Base-by-base conservation (phyloP, 768 basidiomycete genomes). In the Hydnum rufescens region DNA sequence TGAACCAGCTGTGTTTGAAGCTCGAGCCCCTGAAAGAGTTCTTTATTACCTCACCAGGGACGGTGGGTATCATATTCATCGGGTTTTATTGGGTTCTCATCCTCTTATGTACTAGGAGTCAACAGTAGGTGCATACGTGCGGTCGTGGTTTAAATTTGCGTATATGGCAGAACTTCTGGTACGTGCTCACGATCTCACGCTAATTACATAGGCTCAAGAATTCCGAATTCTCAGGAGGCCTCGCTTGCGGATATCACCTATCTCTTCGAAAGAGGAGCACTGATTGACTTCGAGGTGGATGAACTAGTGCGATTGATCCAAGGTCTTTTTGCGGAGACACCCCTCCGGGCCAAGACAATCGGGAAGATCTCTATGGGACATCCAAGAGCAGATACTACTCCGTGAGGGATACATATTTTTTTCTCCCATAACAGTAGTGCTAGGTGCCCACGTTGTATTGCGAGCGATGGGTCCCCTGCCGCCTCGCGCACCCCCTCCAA, bases 111-210 rank as follows among this genome's bases (percentile, higher is more conserved):
- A 82, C 75, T 71, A 64, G 62, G 58, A 80, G 19, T 81, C 85
- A 0, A 77, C 82, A 47, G 78, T 87, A 4, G 82, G 81, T 0
- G 78, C 77, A 0, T 87, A 86, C 57, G 85, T 92, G n/a, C 82
- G 86, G 1, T 80, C 77, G 8, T 96, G 92, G 92, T 70, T 95
- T 59, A 93, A 93, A 64, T 93, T 86, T 64, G 88, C 83, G 19
- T 96, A 96, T 64, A 71, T 95, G 3, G 86, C 86, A 1, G 90
- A 95, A 64, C 72, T 96, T 8, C 63, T 96, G 71, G 89, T 90
- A 55, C 44, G 82, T 71, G 26, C 2, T 49, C 57, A n/a, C 19
- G 5, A n/a, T n/a, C n/a, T n/a, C n/a, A n/a, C n/a, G n/a, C n/a
- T 51, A 32, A 29, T 23, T 5, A 58, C 31, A 52, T 50, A 36